Evolutionary conservation across 2,329 filamentous ascomycete genomes (phyloP), one percentile per base, ranked within the genome.

Genomic region (Sordariomycetes sp.): DNA sequence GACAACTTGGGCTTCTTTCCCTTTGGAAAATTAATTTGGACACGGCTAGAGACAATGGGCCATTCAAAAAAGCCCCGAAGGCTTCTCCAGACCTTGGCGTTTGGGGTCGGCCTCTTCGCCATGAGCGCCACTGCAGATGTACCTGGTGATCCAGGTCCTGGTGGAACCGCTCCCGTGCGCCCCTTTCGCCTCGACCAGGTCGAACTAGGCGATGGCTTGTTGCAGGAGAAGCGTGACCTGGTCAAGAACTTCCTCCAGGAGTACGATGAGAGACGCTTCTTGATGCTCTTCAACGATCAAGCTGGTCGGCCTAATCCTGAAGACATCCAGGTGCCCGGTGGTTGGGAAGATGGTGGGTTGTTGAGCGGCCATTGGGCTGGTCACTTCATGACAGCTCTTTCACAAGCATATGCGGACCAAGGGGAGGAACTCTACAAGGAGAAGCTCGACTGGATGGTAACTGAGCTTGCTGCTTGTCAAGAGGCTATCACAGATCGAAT

Each of bases 281-380:
- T 54, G 19, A 41, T 55, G 3, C 42, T 55, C 10, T 55, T 55
- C 41, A 54, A 55, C 29, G 46, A 54, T 17, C 49, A 55, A 33
- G 52, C 52, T 12, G 47, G 46, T 3, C 41, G 51, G 15, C 37
- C 50, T 14, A 55, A 54, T 31, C 47, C 51, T 0, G 39, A 33
- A 1, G 48, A 40, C 3, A 36, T 55, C 21, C 24, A 36, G 15
- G 30, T 45, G 4, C 52, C 52, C 2, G 52, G 52, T 3, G 51
- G 51, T 4, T 57, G 52, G 54, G 52, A 55, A 27, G 49, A 55
- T n/a, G 52, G 52, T 6, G 52, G 51, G 3, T 39, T 54, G n/a
- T 40, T 55, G 26, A 55, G 52, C 24, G 52, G 52, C 5, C 52
- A 55, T 37, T 55, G 51, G 52, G 42, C 51, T 1, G 51, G 52